Evolutionary conservation across 257 asterid species (phyloP).

Genomic region (Plantago major): DNA sequence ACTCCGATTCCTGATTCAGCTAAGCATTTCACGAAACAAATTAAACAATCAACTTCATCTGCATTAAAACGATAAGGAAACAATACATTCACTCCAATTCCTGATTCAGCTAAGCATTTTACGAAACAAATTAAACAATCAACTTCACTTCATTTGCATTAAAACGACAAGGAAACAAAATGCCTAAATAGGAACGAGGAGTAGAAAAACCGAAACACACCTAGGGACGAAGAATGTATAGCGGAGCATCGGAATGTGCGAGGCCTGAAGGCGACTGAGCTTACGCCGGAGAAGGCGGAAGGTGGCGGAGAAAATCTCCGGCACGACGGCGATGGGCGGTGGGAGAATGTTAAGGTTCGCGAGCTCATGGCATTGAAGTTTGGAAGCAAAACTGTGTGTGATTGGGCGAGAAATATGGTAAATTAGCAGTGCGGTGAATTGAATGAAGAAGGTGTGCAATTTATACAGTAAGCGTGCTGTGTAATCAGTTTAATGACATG

Average conservation of each 20-base stretch:
- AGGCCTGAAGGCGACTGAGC: conserved; percentile 23
- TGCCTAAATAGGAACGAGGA: background rate
- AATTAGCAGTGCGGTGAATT: too few relatives aligned
- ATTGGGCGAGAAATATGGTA: too few relatives aligned
- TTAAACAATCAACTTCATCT: too few relatives aligned
- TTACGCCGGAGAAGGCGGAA: conserved; percentile 15
- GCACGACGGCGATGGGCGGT: conserved; percentile 26
- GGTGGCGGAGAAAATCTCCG: conserved; percentile 23
- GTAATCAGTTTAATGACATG: too few relatives aligned
- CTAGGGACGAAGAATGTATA: conserved; percentile 31
- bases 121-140: background rate
- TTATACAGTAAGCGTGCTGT: too few relatives aligned
- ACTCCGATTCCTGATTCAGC: background rate
- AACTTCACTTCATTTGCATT: background rate
- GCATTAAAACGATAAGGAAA: too few relatives aligned
- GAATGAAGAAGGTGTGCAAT: too few relatives aligned
- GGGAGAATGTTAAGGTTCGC: conserved; percentile 36
- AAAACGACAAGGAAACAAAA: background rate
- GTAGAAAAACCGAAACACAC: conserved; percentile 21
- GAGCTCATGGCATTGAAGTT: conserved; percentile 19
- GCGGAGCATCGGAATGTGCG: conserved; percentile 36
- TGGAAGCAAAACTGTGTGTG: too few relatives aligned
- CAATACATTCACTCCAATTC: background rate
- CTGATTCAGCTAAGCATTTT: background rate
- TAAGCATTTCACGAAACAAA: too few relatives aligned